Evolutionary conservation across 2,329 filamentous ascomycete species (phyloP).

Genomic region (Lasiodiplodia gonubiensis): DNA sequence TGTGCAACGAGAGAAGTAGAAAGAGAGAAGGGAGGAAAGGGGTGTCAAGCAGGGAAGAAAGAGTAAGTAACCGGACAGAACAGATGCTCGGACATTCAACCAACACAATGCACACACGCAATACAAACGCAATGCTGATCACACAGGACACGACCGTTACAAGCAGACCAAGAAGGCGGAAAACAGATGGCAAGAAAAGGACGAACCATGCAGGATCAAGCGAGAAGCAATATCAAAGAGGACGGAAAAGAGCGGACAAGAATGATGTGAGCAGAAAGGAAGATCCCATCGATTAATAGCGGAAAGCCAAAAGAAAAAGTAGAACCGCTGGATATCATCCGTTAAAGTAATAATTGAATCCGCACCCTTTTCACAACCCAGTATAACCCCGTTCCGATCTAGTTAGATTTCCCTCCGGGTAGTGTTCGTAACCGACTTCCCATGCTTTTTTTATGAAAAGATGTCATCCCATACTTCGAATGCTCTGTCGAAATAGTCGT

Average conservation of each 20-base stretch:
- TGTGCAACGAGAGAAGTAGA: too few species aligned
- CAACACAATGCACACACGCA: background rate
- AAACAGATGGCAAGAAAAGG: background rate
- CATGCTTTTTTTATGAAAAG: background rate
- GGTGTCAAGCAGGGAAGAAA: background rate
- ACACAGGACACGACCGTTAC: background rate
- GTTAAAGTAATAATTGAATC: background rate
- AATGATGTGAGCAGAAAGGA: background rate
- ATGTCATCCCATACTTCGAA: background rate
- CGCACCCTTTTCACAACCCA: background rate
- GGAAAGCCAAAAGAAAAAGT: background rate
- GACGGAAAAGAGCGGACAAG: background rate
- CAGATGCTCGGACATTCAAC: background rate
- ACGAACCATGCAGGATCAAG: background rate
- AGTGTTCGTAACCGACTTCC: background rate
- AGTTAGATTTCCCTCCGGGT: background rate
- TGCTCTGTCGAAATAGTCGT: background rate
- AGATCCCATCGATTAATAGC: background rate
- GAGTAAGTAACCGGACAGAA: background rate
- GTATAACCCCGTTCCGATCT: background rate
- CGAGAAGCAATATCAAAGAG: background rate
- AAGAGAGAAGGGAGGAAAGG: too few species aligned
- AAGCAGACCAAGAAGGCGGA: too few species aligned
- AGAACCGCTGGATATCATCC: conserved; percentile 1
- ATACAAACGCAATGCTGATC: background rate